Base-by-base conservation (phyloP, 164 flowering plant species). In the Saururus chinensis region DNA sequence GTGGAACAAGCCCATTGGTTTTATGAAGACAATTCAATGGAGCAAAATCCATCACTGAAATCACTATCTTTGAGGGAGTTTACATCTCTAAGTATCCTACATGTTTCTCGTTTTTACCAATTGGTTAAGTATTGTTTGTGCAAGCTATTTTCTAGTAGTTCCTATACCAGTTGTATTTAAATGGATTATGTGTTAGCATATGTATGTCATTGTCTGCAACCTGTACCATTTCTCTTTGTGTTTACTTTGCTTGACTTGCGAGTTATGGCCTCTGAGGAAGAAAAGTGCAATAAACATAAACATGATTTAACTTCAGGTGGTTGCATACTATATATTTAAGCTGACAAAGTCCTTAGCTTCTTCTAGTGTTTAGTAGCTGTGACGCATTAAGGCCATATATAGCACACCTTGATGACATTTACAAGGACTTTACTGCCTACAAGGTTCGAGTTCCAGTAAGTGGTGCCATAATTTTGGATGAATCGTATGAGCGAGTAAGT, bases 1-100 rank as follows among this genome's bases (percentile, higher is more conserved):
- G 89, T 91, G 70, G 99, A 91, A 78, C 86, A 85, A 77, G 97
- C 99, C 13, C 93, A 95, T 76, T 95, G 99, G 99, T 91, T 82
- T 71, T 95, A 95, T 48, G 96, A 91, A 70, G 99, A 95, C 74
- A 91, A 91, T 66, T 77, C 96, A 2, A 92, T 91, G 60, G 99
- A 95, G 64, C 85, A 87, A 41, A 84, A 91, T 71, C 93, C 96
- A 20, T 82, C 85, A 0, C 63, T 95, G 71, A 95, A 87, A 71
- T 91, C 99, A 19, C 76, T 95, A 37, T 85, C 80, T 66, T 71
- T 91, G 68, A 90, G 86, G 74, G 99, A 95, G 72, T 95, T 95
- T 60, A 85, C 99, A 24, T 79, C 93, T 56, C 78, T 95, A 71
- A 59, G 97, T 95, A 90, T 95, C 96, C 96, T 83, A 64, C 8